Conservation (phyloP, 2,329 filamentous ascomycete genomes). For the Scedosporium boydii region DNA sequence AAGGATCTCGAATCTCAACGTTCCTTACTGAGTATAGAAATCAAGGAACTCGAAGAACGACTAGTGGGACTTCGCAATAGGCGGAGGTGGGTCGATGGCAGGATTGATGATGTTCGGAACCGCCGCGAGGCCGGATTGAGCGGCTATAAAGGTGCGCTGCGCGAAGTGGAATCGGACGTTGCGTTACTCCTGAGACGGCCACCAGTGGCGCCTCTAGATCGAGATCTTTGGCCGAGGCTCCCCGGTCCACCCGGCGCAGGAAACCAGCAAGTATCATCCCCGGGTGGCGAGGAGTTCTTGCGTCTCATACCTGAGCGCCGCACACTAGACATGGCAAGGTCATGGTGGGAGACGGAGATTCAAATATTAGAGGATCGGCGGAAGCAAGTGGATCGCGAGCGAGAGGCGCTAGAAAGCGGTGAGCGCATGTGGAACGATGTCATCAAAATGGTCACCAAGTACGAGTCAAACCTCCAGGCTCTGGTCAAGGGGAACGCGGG, state of each 20-base stretch:
- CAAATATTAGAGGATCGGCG: constrained; percentile 44
- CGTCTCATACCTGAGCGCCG: constrained; percentile 53
- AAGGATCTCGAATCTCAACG: constrained; percentile 48
- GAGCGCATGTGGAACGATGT: constrained; percentile 56
- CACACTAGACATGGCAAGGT: constrained; percentile 59
- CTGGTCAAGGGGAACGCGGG: constrained; percentile 33
- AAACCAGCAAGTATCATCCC: constrained; percentile 12
- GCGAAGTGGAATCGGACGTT: constrained; percentile 55
- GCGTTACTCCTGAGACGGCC: constrained; percentile 48
- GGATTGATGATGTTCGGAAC: constrained; percentile 55
- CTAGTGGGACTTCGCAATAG: constrained; percentile 51
- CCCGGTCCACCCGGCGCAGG: constrained; percentile 11
- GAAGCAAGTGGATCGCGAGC: constrained; percentile 49
- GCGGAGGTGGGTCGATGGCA: constrained; percentile 47
- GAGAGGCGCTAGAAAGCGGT: constrained; percentile 57
- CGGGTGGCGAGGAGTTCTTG: constrained; percentile 44
- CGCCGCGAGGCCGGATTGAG: constrained; percentile 61
- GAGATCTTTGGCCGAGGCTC: constrained; percentile 25
- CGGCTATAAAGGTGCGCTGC: constrained; percentile 58
- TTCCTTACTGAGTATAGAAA: constrained; percentile 47
- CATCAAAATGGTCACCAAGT: constrained; percentile 48
- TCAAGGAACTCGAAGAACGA: constrained; percentile 54
- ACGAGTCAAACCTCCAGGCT: constrained; percentile 53
- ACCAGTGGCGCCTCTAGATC: constrained; percentile 42
- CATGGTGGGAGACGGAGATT: constrained; percentile 61